phyloP scores from a whole-genome alignment of 1,139 yeast genomes.

The Hyphopichia wangnamkhiaoensis region DNA sequence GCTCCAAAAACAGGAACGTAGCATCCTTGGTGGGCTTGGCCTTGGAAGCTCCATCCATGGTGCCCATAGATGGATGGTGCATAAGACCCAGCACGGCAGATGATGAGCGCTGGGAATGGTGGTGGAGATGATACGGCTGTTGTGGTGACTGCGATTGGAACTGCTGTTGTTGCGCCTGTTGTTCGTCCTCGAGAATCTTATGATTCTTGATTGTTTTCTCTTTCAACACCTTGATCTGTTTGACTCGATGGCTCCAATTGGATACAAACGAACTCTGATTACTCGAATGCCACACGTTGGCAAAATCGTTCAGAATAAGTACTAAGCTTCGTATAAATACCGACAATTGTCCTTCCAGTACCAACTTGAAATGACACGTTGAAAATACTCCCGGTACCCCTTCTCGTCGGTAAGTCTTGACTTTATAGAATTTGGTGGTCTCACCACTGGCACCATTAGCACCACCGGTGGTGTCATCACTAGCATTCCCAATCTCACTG shows the following conservation, averaged over 20 bases:
- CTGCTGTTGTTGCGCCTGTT: constrained; percentile 10
- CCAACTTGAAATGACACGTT: constrained; percentile 71
- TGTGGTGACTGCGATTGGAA: constrained; percentile 2
- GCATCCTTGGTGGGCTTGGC: constrained; percentile 17
- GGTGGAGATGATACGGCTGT: constrained; percentile 5
- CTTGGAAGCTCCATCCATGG: constrained; percentile 5
- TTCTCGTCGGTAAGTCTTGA: constrained; percentile 61
- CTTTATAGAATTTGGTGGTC: constrained; percentile 46
- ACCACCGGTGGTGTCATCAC: not conserved
- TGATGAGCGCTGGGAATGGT: not conserved
- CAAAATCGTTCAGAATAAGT: constrained; percentile 68
- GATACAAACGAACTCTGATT: constrained; percentile 52
- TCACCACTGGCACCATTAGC: not conserved
- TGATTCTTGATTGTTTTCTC: constrained; percentile 1
- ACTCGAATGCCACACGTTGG: constrained; percentile 67
- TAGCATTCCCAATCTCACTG: constrained; percentile 2
- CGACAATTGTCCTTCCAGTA: constrained; percentile 61
- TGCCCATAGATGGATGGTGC: too few species aligned
- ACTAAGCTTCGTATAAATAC: constrained; percentile 67
- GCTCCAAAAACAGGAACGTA: constrained; percentile 31
- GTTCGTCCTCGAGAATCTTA: constrained; percentile 23
- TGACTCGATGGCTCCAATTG: constrained; percentile 68
- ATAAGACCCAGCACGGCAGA: not conserved
- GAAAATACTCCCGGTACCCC: constrained; percentile 81
- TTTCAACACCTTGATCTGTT: constrained; percentile 43